phyloP scores from a whole-genome alignment of 2,329 filamentous ascomycete genomes.

The Epichloe elymi region DNA sequence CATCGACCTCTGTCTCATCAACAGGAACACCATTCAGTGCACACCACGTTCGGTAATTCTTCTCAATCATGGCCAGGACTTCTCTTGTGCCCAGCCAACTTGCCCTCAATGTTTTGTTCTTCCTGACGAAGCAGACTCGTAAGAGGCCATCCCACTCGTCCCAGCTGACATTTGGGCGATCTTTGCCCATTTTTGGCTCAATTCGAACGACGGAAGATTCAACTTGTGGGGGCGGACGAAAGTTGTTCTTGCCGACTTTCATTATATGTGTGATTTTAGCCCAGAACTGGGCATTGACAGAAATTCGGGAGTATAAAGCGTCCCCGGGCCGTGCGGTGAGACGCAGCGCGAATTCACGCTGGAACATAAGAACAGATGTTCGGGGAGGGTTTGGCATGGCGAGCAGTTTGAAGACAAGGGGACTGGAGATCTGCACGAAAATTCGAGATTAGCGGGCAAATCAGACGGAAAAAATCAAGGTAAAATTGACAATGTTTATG shows the following conservation, averaged over 20 bases:
- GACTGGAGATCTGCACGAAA: conserved; percentile 60
- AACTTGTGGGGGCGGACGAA: conserved; percentile 85
- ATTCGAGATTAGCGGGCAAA: background rate
- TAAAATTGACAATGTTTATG: background rate
- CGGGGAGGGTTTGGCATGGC: conserved; percentile 70
- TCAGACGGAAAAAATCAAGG: background rate
- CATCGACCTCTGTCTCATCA: conserved; percentile 49
- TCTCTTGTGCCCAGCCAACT: conserved; percentile 70
- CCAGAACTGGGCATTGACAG: conserved; percentile 87
- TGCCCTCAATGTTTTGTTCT: conserved; percentile 80
- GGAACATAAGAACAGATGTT: conserved; percentile 86
- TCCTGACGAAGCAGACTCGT: conserved; percentile 56
- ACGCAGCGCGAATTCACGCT: conserved; percentile 85
- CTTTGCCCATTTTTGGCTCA: conserved; percentile 66
- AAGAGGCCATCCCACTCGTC: conserved; percentile 92
- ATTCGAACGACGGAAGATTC: conserved; percentile 85
- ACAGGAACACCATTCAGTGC: conserved; percentile 70
- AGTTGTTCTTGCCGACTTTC: conserved; percentile 95
- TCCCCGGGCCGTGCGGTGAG: conserved; percentile 81
- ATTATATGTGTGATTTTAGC: conserved; percentile 57
- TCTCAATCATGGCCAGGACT: conserved; percentile 68
- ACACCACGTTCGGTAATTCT: conserved; percentile 84
- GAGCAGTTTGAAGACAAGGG: conserved; percentile 82
- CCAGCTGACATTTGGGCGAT: conserved; percentile 75
- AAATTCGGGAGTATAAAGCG: conserved; percentile 78